Evolutionary conservation across 176 grass and related monocot genomes (phyloP).

Genomic region (Aegilops umbellulata): DNA sequence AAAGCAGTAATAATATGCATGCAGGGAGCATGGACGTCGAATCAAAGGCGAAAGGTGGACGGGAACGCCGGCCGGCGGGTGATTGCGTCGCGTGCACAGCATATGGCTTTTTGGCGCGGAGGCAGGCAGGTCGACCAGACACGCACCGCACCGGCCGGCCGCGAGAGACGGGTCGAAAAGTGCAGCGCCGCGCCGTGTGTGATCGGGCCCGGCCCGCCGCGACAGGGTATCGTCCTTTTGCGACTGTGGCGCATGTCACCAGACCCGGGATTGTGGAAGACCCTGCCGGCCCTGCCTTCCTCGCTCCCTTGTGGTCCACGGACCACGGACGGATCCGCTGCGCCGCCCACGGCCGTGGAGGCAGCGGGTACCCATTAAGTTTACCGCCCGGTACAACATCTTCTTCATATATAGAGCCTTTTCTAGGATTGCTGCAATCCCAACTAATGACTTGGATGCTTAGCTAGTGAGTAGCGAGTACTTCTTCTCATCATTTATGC

Average conservation of each 20-base stretch:
- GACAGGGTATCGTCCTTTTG: conserved; percentile 33
- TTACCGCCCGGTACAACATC: not conserved
- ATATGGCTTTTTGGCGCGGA: not conserved
- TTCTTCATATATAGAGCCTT: not conserved
- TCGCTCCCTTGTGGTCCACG: conserved; percentile 11
- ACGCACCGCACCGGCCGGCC: not conserved
- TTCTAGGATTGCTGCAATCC: not conserved
- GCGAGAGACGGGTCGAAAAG: not conserved
- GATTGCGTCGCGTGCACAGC: not conserved
- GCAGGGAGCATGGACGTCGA: not conserved
- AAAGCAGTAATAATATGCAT: not conserved
- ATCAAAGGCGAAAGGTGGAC: not conserved
- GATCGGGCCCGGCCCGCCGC: conserved; percentile 11
- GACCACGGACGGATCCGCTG: conserved; percentile 23
- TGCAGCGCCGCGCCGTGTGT: conserved; percentile 25
- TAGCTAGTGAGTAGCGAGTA: not conserved
- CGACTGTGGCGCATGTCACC: conserved; percentile 58
- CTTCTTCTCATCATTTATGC: not conserved
- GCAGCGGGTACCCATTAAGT: not conserved
- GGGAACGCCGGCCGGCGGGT: not conserved
- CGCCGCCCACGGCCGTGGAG: not conserved
- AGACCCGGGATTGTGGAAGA: conserved; percentile 45
- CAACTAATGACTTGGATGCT: not conserved
- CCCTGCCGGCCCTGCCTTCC: not conserved
- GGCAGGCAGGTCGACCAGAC: not conserved